A percentile compares a stretch with the other conserved stretches of the same genome.
These are phyloP conservation scores for Rhizophora apiculata DNA, from an alignment of 345 rosid genomes.

Conservation along the genomic window DNA sequence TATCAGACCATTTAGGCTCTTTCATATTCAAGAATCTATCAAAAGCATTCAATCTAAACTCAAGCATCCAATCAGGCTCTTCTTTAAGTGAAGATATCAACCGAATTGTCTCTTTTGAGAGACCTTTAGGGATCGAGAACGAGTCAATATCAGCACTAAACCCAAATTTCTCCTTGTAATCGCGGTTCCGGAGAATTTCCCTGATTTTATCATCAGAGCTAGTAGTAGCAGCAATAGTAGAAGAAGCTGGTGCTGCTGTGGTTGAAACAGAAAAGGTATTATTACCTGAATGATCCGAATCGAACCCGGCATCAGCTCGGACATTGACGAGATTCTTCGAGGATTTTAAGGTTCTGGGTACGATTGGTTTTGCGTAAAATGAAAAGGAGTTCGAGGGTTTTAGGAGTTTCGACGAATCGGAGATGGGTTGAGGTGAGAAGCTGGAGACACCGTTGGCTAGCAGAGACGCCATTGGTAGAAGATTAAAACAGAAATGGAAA, in stretches of 20 bases:
- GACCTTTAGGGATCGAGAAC: constrained; percentile 75
- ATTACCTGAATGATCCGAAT: constrained; percentile 18
- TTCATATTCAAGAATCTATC: constrained; percentile 62
- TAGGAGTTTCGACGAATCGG: constrained; percentile 12
- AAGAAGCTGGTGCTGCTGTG: constrained; percentile 7
- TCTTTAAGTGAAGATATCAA: constrained; percentile 62
- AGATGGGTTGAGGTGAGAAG: constrained; percentile 22
- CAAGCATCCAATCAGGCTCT: constrained; percentile 92
- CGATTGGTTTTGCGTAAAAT: background rate
- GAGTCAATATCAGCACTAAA: constrained; percentile 73
- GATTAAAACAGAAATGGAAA: too few species aligned
- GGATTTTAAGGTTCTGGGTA: background rate
- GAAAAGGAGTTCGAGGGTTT: constrained; percentile 10
- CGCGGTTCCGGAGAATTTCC: constrained; percentile 62
- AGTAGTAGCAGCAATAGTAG: background rate
- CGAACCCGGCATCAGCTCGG: constrained; percentile 24
- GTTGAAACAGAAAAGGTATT: too few species aligned
- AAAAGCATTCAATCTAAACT: constrained; percentile 66
- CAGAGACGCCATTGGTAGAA: constrained; percentile 22
- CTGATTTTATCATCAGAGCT: constrained; percentile 61
- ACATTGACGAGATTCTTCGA: constrained; percentile 1
- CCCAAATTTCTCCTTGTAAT: constrained; percentile 69
- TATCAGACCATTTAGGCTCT: constrained; percentile 91
- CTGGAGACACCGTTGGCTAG: constrained; percentile 21
- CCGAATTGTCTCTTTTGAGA: constrained; percentile 63